Evolutionary conservation across 805 yeast genomes (phyloP), one percentile per base, ranked within the genome.

Genomic region (Kazachstania bromeliacearum): DNA sequence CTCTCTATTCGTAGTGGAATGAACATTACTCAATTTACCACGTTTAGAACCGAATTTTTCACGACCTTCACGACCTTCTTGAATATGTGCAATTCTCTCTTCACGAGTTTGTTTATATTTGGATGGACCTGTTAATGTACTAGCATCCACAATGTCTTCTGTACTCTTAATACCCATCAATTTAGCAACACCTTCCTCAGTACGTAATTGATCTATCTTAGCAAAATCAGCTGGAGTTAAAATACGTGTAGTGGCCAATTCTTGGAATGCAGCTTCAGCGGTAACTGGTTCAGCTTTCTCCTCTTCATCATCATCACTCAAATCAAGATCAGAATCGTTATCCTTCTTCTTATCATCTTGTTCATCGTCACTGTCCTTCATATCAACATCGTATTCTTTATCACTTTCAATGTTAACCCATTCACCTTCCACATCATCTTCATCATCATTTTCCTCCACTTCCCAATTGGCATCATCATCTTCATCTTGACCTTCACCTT

Each of bases 211-310:
- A 52, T 89, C 89, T 50, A 92, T 70, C 62, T 89, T 89, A 43
- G 95, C 95, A 57, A 88, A 92, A 66, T 92, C 99, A 1, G 97
- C 96, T 16, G 99, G 98, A 0, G 99, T 92, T 48, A 92, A 70
- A 42, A 92, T 81, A 48, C 82, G 76, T 33, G 76, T 71, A n/a
- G 82, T 70, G 26, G 79, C 81, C 45, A 85, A 46, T 39, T 76
- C 76, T 38, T 68, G 64, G 65, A 70, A 69, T 35, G 62, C 64
- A 5, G 63, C 43, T 34, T 57, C 60, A 38, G 67, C 51, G 46
- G 63, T 55, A 37, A 63, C 52, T 34, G 54, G 57, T 40, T 45
- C 44, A 10, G 41, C 46, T 22, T 57, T 50, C 28, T 44, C 42
- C 17, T 49, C 50, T 10, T 39, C 37, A 33, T 63, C 67, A 22